phyloP scores from a whole-genome alignment of 208 protist genomes.

The Trypanosoma avium region DNA sequence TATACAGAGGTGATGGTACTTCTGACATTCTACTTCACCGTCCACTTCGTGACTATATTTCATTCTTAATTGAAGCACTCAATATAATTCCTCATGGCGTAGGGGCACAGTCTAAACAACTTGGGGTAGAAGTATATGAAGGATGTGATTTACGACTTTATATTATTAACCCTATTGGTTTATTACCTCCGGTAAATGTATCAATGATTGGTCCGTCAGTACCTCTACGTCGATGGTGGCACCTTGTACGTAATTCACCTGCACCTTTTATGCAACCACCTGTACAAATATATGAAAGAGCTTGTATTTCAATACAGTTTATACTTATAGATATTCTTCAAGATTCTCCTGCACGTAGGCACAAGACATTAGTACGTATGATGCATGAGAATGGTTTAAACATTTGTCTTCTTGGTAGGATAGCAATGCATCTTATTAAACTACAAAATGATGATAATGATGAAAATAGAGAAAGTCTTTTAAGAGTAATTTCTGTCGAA shows the following conservation, averaged over 20 bases:
- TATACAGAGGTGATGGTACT: conserved; percentile 20
- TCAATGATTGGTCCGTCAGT: background rate
- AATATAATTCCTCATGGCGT: conserved; percentile 3
- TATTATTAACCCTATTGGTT: conserved; percentile 31
- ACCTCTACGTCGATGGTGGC: conserved; percentile 25
- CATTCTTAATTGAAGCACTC: conserved; percentile 20
- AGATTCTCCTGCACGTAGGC: conserved; percentile 28
- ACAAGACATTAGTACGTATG: conserved; percentile 32
- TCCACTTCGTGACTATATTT: conserved; percentile 9
- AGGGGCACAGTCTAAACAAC: conserved; percentile 12
- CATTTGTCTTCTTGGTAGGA: conserved; percentile 37
- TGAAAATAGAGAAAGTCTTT: conserved; percentile 24
- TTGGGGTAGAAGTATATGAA: conserved; percentile 21
- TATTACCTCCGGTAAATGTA: conserved; percentile 38
- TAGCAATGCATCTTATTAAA: no score
- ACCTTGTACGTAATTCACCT: conserved; percentile 35
- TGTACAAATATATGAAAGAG: conserved; percentile 25
- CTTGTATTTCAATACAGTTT: conserved; percentile 7
- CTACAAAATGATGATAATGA: conserved; percentile 2
- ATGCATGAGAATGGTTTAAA: conserved; percentile 46
- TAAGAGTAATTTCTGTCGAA: conserved; percentile 39
- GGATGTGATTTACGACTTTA: conserved; percentile 11
- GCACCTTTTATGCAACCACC: conserved; percentile 9
- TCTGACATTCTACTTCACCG: conserved; percentile 9
- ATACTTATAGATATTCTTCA: conserved; percentile 30